Percentiles rank a stretch among this genome's conserved stretches.
Conservation (phyloP, 805 yeast species). For the Candida succiphila region DNA sequence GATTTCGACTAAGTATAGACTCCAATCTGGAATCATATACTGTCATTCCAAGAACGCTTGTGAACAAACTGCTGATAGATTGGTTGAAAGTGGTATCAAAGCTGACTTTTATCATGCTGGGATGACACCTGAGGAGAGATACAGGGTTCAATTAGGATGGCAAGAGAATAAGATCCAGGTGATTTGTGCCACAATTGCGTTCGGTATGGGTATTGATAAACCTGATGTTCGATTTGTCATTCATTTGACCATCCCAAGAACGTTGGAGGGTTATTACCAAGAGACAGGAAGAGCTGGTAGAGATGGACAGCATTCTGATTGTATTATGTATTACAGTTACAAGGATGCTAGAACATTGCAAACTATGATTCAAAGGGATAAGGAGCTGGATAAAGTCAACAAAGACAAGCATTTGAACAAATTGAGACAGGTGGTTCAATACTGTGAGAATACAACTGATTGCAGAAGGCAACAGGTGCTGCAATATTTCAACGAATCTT, state of each 20-base stretch:
- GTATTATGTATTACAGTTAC: conserved; percentile 74
- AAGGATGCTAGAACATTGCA: conserved; percentile 73
- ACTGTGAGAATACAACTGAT: conserved; percentile 84
- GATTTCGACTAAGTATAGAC: conserved; percentile 38
- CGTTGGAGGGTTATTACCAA: conserved; percentile 92
- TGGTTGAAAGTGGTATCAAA: conserved; percentile 50
- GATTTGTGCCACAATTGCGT: conserved; percentile 95
- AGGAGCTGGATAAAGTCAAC: conserved; percentile 49
- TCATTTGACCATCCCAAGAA: conserved; percentile 81
- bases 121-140: conserved; percentile 70
- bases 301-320: conserved; percentile 77
- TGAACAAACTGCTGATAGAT: conserved; percentile 63
- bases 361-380: conserved; percentile 68
- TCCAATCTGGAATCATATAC: conserved; percentile 79
- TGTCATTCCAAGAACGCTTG: conserved; percentile 88
- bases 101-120: conserved; percentile 90
- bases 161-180: conserved; percentile 62
- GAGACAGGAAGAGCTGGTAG: conserved; percentile 99
- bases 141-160: conserved; percentile 71
- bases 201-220: conserved; percentile 99
- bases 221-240: conserved; percentile 90
- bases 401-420: conserved; percentile 72
- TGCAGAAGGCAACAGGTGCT: conserved; percentile 85
- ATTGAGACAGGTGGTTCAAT: conserved; percentile 75
- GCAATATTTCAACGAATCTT: conserved; percentile 81